Conservation (phyloP, 495 filamentous ascomycete genomes). For the Podospora conica region DNA sequence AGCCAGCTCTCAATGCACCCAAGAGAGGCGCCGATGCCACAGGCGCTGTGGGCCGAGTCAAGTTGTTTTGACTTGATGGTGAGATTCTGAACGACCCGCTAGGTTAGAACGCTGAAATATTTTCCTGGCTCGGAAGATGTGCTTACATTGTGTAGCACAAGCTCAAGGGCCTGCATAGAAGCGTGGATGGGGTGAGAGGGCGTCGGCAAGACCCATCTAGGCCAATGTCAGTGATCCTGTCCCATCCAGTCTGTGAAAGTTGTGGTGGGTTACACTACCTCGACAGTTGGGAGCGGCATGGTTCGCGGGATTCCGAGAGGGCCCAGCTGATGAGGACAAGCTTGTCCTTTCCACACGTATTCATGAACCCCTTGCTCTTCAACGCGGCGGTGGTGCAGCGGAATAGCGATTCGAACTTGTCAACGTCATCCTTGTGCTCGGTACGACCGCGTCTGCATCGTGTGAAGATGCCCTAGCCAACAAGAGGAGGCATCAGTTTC, state of each 20-base stretch:
- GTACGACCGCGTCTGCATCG: neutral
- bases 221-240: neutral
- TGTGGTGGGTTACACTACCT: neutral
- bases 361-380: neutral
- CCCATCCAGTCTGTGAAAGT: too few relatives aligned
- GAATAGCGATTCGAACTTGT: neutral
- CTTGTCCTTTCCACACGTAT: neutral
- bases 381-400: neutral
- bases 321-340: neutral
- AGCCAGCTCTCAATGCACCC: slow-evolving; percentile 14
- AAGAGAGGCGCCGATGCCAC: slow-evolving; percentile 4
- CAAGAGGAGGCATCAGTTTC: neutral
- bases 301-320: neutral
- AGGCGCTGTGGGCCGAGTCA: slow-evolving; percentile 3
- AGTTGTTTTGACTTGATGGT: neutral
- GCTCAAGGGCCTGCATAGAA: slow-evolving; percentile 10
- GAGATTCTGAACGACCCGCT: neutral
- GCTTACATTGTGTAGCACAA: slow-evolving; percentile 10
- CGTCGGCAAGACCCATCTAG: slow-evolving; percentile 6
- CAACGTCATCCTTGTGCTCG: neutral
- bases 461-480: neutral
- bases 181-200: slow-evolving; percentile 4
- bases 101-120: neutral
- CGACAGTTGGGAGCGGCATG: neutral
- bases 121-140: neutral